phyloP scores from a whole-genome alignment of 2,329 filamentous ascomycete genomes.

The Penicillium italicum region DNA sequence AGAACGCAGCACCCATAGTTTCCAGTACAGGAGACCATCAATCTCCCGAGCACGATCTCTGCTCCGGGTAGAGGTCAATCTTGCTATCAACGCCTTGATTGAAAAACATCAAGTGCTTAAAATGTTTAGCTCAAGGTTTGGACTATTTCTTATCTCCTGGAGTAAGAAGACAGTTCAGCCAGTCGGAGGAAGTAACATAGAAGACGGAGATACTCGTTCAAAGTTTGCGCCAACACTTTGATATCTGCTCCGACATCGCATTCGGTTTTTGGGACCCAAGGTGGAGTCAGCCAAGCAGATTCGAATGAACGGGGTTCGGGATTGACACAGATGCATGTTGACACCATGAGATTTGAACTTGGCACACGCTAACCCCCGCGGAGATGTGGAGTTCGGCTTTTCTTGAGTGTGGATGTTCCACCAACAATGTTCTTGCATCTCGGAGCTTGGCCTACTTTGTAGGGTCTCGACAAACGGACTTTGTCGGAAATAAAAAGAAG shows the following conservation, averaged over 20 bases:
- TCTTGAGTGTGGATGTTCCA: neutral
- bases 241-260: neutral
- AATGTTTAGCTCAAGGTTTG: slow-evolving; percentile 5
- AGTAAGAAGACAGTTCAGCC: neutral
- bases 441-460: too few species aligned
- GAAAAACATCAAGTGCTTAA: slow-evolving; percentile 15
- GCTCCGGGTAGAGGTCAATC: slow-evolving; percentile 15
- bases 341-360: neutral
- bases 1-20: neutral
- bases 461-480: neutral
- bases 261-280: neutral
- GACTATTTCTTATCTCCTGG: neutral
- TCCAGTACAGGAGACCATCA: slow-evolving; percentile 15
- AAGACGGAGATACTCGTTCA: slow-evolving; percentile 4
- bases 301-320: neutral
- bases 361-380: neutral
- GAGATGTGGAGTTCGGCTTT: neutral
- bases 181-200: slow-evolving; percentile 8
- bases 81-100: slow-evolving; percentile 14
- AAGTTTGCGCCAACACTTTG: neutral
- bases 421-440: neutral
- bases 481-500: neutral
- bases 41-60: slow-evolving; percentile 16
- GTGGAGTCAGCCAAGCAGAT: neutral
- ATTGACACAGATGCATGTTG: neutral